Conservation (phyloP, 108 stramenopile genomes). For the Aurantiochytrium sp. region DNA sequence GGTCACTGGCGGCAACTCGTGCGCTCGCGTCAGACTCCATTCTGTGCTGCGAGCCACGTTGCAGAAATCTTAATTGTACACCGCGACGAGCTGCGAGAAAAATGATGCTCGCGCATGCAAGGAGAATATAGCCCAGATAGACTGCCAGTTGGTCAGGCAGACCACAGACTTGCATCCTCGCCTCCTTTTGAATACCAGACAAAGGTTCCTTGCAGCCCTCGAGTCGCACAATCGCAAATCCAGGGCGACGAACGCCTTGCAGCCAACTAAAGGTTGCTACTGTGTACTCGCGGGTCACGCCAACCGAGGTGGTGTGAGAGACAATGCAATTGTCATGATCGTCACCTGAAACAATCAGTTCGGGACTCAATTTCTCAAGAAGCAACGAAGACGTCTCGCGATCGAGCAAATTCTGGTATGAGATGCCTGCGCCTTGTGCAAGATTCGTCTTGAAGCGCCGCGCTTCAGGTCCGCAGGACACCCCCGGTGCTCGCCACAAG, state of each 20-base stretch:
- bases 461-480: neutral
- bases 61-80: too few relatives aligned
- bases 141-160: too few relatives aligned
- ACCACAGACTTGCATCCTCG: too few relatives aligned
- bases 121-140: too few relatives aligned
- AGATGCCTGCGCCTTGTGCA: neutral
- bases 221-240: neutral
- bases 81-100: too few relatives aligned
- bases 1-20: too few relatives aligned
- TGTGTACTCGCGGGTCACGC: neutral
- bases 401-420: neutral
- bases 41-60: too few relatives aligned
- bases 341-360: neutral
- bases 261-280: neutral
- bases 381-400: neutral
- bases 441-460: neutral
- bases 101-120: too few relatives aligned
- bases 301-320: neutral
- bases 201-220: neutral
- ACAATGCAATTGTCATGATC: neutral
- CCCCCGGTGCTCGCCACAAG: neutral
- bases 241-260: neutral
- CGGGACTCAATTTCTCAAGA: neutral
- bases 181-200: neutral
- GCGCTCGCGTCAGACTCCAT: too few relatives aligned